Conservation (phyloP, 2,329 filamentous ascomycete species). For the Lomentospora prolificans region DNA sequence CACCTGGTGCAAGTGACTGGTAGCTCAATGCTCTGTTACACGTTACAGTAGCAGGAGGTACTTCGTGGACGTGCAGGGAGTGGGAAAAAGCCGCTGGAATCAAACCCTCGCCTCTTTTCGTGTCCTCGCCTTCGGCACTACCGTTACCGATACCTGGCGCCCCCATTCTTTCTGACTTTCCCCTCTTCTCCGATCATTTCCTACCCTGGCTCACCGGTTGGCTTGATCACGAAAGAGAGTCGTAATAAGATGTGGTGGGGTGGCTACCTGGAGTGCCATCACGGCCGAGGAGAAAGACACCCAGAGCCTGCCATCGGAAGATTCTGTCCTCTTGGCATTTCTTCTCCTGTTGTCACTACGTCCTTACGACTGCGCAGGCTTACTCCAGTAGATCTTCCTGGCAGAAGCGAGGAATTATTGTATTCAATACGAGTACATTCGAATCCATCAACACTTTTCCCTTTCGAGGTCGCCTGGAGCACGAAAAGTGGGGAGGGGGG, state of each 20-base stretch:
- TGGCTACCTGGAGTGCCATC: too few species aligned
- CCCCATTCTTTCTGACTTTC: not conserved
- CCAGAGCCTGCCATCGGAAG: too few species aligned
- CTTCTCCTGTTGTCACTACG: not conserved
- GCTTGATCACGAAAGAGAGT: not conserved
- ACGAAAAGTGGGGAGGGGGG: too few species aligned
- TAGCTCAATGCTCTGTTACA: not conserved
- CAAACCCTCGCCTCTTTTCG: not conserved
- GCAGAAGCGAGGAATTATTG: not conserved
- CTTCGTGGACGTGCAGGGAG: too few species aligned
- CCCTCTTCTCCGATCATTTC: not conserved
- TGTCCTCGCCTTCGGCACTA: too few species aligned
- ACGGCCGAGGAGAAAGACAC: too few species aligned
- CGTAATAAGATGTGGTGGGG: not conserved
- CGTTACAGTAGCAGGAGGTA: too few species aligned
- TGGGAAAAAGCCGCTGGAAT: too few species aligned
- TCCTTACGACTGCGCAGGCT: not conserved
- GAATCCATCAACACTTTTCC: too few species aligned
- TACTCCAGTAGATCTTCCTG: not conserved
- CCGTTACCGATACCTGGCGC: not conserved
- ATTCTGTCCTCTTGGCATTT: too few species aligned
- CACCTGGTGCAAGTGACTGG: too few species aligned
- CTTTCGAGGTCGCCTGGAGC: too few species aligned
- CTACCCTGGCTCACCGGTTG: not conserved
- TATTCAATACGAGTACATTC: not conserved